These are phyloP conservation scores for Starmera dryadoides DNA, from an alignment of 805 yeast genomes.

Conservation along the genomic window DNA sequence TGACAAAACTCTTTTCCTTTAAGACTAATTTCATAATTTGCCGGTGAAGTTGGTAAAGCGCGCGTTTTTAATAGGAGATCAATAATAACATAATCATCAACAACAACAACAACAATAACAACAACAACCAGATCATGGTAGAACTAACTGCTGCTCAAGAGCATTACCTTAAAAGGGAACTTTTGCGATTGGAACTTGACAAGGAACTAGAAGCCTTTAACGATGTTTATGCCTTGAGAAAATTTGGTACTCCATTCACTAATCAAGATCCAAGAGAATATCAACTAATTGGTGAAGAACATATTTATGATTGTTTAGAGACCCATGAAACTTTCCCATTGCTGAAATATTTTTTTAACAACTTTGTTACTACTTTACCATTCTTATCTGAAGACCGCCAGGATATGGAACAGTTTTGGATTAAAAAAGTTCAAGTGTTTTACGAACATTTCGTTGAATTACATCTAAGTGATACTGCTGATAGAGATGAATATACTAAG, in stretches of 20 bases:
- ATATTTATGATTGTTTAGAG: conserved; percentile 4
- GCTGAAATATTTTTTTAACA: conserved; percentile 54
- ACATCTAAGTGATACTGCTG: conserved; percentile 65
- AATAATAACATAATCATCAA: too few relatives aligned
- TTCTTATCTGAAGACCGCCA: conserved; percentile 41
- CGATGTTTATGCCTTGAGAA: conserved; percentile 54
- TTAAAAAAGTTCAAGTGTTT: conserved; percentile 69
- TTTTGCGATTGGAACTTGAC: conserved; percentile 54
- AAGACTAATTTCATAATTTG: too few relatives aligned
- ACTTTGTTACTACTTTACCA: conserved; percentile 67
- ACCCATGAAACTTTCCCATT: conserved; percentile 49
- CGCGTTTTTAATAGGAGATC: too few relatives aligned
- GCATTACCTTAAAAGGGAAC: conserved; percentile 81
- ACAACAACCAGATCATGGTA: not conserved
- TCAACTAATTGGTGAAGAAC: conserved; percentile 9
- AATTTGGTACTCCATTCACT: conserved; percentile 75
- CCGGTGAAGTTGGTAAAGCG: too few relatives aligned
- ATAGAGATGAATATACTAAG: conserved; percentile 70
- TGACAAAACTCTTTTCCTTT: too few relatives aligned
- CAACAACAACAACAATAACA: too few relatives aligned
- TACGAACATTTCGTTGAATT: conserved; percentile 71
- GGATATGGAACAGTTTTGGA: conserved; percentile 67
- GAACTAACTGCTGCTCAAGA: conserved; percentile 58
- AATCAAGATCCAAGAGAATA: conserved; percentile 31
- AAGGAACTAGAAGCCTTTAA: conserved; percentile 56